Base-by-base conservation (phyloP, 2,329 filamentous ascomycete species). In the Arachnomyces sp. region DNA sequence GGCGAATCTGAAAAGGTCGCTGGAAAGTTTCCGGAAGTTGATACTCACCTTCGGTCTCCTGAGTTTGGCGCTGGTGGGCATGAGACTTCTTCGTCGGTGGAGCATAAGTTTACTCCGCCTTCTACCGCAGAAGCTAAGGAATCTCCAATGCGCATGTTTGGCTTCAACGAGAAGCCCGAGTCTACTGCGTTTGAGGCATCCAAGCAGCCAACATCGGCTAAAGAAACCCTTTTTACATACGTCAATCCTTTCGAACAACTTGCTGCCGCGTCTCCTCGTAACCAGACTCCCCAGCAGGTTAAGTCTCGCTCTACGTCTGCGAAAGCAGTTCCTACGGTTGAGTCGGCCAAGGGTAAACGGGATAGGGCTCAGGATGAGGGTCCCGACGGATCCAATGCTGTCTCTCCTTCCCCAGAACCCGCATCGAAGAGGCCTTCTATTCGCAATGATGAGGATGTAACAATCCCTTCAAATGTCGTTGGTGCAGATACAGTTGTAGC, bases 221-320 rank as follows among this genome's bases (percentile, higher is more conserved):
- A 54, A 49, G 60, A 59, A 49, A 58, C 71, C 39, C 68, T 81
- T 39, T 84, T 84, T 58, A 83, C 73, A 18, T 84, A 84, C 60
- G 72, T 79, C 51, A 85, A 85, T 51, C 81, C 81, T 1, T 85
- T 85, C 51, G 80, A 84, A 43, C 73, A 82, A 53, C 65, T 85
- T 45, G 74, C 78, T 42, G 77, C 79, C 32, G 78, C 78, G 2
- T 82, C 79, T 45, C 77, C 79, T 29, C 73, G 75, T 38, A 77
- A 76, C 47, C 67, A 65, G 40, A 73, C 72, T 17, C 70, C 74
- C n/a, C 71, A 72, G 50, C 55, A 59, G 36, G 55, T 56, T 28
- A 56, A 59, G 36, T 53, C 59, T 39, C 49, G 47, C 30, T 48
- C 42, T 11, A 67, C 60, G 54, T 48, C 42, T 11, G 67, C 60